Evolutionary conservation across 1,139 yeast species (phyloP), one percentile per base, ranked within the genome.

Genomic region (Suhomyces bribrorum): DNA sequence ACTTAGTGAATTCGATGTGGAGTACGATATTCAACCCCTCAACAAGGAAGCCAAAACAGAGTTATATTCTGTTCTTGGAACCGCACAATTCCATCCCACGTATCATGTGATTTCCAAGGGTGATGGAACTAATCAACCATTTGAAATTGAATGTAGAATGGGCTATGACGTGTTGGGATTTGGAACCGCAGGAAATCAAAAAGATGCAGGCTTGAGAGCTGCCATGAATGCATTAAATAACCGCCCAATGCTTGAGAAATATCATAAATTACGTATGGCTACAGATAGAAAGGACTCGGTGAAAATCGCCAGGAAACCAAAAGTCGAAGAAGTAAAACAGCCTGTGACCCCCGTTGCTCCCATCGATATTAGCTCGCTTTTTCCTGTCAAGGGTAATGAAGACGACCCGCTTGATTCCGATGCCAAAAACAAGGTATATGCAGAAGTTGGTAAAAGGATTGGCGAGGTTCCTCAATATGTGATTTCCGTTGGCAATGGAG

Each of bases 61-160:
- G 45, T 66, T 92, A 13, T 90, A 92, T 54, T 80, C 90, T 1
- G 66, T 84, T 36, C 80, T 92, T 37, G 97, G 97, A 0, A 76
- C 82, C 30, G 90, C 92, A 0, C 74, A 78, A 4, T 63, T 75
- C 42, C 81, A 80, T 27, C 85, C 95, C 0, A 71, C 68, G 26
- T 92, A 92, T 54, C 69, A 70, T n/a, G 54, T 54, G 15, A 40
- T 51, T 4, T 46, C 47, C 11, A 46, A 47, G 22, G 56, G 56
- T 12, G 54, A 50, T 31, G 83, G 86, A 1, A 65, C 72, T 3
- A 64, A 63, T 8, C 66, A 64, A 26, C 64, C 70, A 7, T 83
- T 77, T 49, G 64, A 73, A 5, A 94, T 90, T 6, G 79, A 81
- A 36, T 85, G 96, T 49, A 61, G 69, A 32, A 79, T 88, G 63